Conservation (phyloP, 805 yeast genomes). For the Jamesozyma jinghongensis region DNA sequence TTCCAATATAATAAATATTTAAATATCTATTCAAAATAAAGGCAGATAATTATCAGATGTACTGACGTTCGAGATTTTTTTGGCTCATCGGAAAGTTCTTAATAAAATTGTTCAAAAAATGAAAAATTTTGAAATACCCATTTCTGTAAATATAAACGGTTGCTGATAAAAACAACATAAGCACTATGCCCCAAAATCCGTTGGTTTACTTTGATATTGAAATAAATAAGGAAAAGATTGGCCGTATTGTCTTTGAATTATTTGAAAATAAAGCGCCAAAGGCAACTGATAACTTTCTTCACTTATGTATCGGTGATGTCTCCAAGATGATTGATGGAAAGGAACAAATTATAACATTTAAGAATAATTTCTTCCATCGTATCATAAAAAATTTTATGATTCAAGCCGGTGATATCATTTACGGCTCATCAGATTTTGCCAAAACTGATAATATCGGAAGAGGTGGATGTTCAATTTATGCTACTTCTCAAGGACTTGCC, state of each 20-base stretch:
- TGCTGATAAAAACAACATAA: not conserved
- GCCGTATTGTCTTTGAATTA: conserved; percentile 56
- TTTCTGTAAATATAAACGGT: not conserved
- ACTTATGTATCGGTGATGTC: conserved; percentile 35
- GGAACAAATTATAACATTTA: conserved; percentile 27
- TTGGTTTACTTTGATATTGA: conserved; percentile 43
- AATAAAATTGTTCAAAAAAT: no score
- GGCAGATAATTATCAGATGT: no score
- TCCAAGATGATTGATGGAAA: conserved; percentile 14
- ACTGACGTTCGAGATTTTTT: not conserved
- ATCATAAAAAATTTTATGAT: conserved; percentile 61
- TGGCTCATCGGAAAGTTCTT: no score
- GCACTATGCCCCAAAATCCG: not conserved
- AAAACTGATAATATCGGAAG: conserved; percentile 29
- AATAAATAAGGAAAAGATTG: conserved; percentile 36
- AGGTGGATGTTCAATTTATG: conserved; percentile 41
- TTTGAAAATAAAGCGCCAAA: conserved; percentile 44
- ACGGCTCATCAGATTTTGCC: conserved; percentile 29
- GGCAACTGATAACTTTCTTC: conserved; percentile 42
- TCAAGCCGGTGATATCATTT: conserved; percentile 54
- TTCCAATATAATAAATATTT: not conserved
- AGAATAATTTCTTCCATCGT: conserved; percentile 47
- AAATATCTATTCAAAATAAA: no score
- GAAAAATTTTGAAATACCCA: not conserved
- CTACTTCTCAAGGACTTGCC: conserved; percentile 18